Conservation (phyloP, 768 basidiomycete genomes). For the Steccherinum ochraceum region DNA sequence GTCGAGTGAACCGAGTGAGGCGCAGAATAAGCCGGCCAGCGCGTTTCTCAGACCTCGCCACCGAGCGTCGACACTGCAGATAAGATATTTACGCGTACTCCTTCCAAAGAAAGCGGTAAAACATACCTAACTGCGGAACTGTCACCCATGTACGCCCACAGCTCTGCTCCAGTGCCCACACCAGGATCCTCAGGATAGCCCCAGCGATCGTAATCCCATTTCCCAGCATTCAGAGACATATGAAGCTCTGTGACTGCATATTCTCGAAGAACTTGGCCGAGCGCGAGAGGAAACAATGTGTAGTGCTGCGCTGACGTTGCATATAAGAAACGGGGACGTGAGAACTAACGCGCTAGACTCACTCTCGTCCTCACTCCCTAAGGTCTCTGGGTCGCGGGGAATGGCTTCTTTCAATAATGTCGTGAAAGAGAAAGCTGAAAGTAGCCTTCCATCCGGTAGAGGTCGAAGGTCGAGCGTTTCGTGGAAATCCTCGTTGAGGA, state of each 20-base stretch:
- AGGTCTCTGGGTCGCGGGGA: conserved; percentile 49
- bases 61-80: conserved; percentile 56
- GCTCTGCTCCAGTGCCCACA: conserved; percentile 81
- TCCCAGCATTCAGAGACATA: conserved; percentile 84
- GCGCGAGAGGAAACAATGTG: conserved; percentile 75
- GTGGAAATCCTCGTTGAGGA: conserved; percentile 38
- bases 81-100: neutral
- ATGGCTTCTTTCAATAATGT: conserved; percentile 48
- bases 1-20: conserved; percentile 76
- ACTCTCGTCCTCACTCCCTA: conserved; percentile 40
- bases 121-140: conserved; percentile 44
- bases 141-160: conserved; percentile 91
- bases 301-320: conserved; percentile 69
- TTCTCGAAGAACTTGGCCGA: conserved; percentile 82
- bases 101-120: neutral
- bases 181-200: conserved; percentile 71
- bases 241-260: conserved; percentile 86
- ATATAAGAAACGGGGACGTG: neutral
- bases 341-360: conserved; percentile 19
- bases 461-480: conserved; percentile 53
- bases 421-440: conserved; percentile 74
- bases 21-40: conserved; percentile 90
- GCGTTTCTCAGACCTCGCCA: conserved; percentile 88
- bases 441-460: conserved; percentile 77
- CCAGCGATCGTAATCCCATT: conserved; percentile 85